Base-by-base conservation (phyloP, 2,329 filamentous ascomycete genomes). In the Bipolaris sorokiniana region DNA sequence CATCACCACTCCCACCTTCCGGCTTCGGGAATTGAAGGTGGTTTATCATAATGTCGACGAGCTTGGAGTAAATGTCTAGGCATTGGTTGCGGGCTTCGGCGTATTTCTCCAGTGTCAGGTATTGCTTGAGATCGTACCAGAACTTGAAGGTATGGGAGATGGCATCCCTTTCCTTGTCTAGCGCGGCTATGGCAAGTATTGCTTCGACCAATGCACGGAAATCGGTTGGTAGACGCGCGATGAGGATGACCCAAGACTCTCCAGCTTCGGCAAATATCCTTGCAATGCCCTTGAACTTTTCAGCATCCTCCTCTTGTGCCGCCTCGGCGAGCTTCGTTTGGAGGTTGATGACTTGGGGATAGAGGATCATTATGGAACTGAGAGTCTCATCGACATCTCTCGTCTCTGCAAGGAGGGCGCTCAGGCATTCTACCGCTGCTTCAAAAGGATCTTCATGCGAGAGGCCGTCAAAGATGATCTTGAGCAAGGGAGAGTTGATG, bases 91-190 rank as follows among this genome's bases (percentile, higher is more conserved):
- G 87, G 38, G 93, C 90, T 68, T 92, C 85, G 49, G 91, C 90
- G 74, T 97, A 99, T 65, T 89, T 89, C 34, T 98, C 94, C 51
- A 99, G 78, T 1, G 93, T 92, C 46, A 99, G 83, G 74, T 96
- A 97, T 75, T 97, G 92, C 81, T 99, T 99, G 45, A 99, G 84
- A 73, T 99, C 95, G 74, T 96, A 98, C 95, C 95, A 99, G 80
- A 99, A 98, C 65, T 87, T 88, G 78, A 99, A 99, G 0, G 96
- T 99, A 69, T 95, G 88, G 51, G 92, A 91, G 62, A 99, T 92
- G 4, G 93, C 92, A 65, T 99, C 95, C 60, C 90, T 87, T 51
- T 97, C 94, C 73, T 88, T 88, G 76, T 99, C 95, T 65, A 90
- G 86, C 10, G 90, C 86, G 59, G 91, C 93, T 71, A 92, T 97